Conservation (phyloP, 148 eudicot genomes). For the Persicaria tinctoria region DNA sequence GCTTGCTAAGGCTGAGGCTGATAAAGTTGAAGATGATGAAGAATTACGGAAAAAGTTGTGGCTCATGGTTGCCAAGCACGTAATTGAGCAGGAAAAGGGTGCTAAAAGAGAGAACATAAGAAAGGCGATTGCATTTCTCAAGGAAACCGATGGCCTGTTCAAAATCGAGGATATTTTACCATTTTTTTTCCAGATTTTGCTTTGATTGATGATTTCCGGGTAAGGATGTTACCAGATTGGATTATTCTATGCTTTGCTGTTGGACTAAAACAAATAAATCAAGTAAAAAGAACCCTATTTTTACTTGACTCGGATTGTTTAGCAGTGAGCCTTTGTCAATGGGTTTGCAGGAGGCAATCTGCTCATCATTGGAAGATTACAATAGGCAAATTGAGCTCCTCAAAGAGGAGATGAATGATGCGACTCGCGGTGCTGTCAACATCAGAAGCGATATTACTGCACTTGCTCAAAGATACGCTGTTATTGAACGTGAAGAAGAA, state of each 20-base stretch:
- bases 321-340: background rate
- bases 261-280: background rate
- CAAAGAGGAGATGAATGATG: conserved; percentile 97
- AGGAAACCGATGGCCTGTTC: conserved; percentile 93
- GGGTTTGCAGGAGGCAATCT: conserved; percentile 77
- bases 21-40: conserved; percentile 99
- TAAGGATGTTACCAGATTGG: conserved; percentile 16
- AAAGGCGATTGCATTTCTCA: conserved; percentile 95
- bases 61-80: conserved; percentile 99
- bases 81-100: conserved; percentile 85
- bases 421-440: conserved; percentile 93
- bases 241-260: background rate
- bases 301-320: background rate
- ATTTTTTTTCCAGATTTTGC: conserved; percentile 96
- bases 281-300: background rate
- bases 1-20: conserved; percentile 99
- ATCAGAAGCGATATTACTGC: conserved; percentile 95
- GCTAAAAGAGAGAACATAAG: conserved; percentile 98
- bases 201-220: conserved; percentile 95
- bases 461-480: conserved; percentile 93
- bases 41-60: conserved; percentile 92
- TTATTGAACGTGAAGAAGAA: conserved; percentile 87
- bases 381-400: conserved; percentile 90
- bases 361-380: conserved; percentile 94
- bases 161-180: conserved; percentile 98